Conservation (phyloP, 176 grass and related monocot species). For the Aechmea fasciata region DNA sequence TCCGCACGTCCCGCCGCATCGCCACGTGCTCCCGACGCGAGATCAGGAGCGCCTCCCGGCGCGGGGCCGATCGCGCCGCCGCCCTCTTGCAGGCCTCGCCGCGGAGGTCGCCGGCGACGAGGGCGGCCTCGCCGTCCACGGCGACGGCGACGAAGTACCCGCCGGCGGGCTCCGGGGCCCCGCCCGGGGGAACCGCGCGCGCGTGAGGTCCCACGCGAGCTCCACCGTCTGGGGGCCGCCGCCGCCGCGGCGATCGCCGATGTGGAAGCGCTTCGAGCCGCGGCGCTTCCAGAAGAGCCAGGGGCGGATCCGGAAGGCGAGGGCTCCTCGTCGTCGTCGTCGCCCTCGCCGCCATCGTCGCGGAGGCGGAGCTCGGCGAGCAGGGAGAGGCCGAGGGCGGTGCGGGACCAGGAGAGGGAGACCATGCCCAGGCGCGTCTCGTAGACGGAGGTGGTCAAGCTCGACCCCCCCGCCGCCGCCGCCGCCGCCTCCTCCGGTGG, state of each 20-base stretch:
- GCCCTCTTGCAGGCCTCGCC: conserved; percentile 71
- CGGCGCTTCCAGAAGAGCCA: conserved; percentile 72
- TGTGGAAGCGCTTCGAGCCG: conserved; percentile 52
- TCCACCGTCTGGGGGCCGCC: conserved; percentile 22
- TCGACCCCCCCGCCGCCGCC: conserved; percentile 33
- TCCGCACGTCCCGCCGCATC: conserved; percentile 29
- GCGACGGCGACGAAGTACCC: conserved; percentile 66
- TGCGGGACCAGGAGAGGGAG: conserved; percentile 75
- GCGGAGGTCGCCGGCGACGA: conserved; percentile 62
- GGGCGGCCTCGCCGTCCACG: conserved; percentile 62
- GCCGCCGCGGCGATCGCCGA: conserved; percentile 11
- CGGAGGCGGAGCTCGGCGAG: conserved; percentile 60
- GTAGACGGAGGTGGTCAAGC: conserved; percentile 67
- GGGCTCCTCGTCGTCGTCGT: conserved; percentile 24
- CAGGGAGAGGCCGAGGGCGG: conserved; percentile 61
- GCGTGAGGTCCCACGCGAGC: conserved; percentile 68
- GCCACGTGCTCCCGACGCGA: conserved; percentile 65
- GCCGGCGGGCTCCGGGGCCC: conserved; percentile 51
- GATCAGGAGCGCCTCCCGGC: conserved; percentile 27
- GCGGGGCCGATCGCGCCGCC: conserved; percentile 19
- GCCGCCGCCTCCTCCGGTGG: conserved; percentile 13
- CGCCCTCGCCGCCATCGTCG: conserved; percentile 20
- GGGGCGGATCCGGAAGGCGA: conserved; percentile 42
- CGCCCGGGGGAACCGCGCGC: conserved; percentile 38
- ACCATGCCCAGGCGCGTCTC: conserved; percentile 73